Evolutionary conservation across 2,329 filamentous ascomycete genomes (phyloP), one percentile per base, ranked within the genome.

Genomic region (Aspergillus glaucus): DNA sequence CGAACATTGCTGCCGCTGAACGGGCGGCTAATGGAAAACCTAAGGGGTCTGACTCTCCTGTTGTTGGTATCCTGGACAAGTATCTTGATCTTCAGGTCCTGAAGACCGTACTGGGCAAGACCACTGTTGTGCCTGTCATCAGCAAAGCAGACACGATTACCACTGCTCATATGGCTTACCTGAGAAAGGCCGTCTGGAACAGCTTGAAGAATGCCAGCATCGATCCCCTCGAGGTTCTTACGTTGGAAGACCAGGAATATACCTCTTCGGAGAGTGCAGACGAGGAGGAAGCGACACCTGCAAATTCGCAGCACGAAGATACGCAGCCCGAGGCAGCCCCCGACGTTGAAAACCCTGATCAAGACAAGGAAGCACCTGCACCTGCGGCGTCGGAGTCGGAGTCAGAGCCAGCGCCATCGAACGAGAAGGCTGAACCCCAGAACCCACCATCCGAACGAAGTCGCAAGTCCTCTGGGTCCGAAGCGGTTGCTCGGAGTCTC

Each of bases 101-200:
- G 61, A 87, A 87, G 43, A 87, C 86, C 14, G 79, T 98, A 24
- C 85, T 95, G 67, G 87, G 88, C 60, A 96, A 95, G 77, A 97
- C 93, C 0, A 95, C 89, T 0, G 89, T 97, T 50, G 88, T 98
- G 43, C 93, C 93, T 0, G 85, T 98, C 50, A 92, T 98, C 63
- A 87, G 90, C 65, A 98, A 98, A 72, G 92, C 93, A 36, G 93
- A 98, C 67, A 96, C 91, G 12, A 87, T 97, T 60, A 97, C 93
- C n/a, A 85, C 87, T 0, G 86, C 87, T 46, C 93, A 98, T 71
- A 97, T 97, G 93, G 78, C 81, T 42, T 85, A 88, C 60, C 79
- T 98, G 56, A 96, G 96, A 76, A 89, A 86, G 71, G 85, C 86
- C 10, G 91, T 98, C 30, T 94, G 88, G 83, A 82, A 88, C 47